A percentile compares a stretch with the other conserved stretches of the same genome.
Conservation (phyloP, 176 grass and related monocot species). For the bread wheat (Triticum aestivum) region DNA sequence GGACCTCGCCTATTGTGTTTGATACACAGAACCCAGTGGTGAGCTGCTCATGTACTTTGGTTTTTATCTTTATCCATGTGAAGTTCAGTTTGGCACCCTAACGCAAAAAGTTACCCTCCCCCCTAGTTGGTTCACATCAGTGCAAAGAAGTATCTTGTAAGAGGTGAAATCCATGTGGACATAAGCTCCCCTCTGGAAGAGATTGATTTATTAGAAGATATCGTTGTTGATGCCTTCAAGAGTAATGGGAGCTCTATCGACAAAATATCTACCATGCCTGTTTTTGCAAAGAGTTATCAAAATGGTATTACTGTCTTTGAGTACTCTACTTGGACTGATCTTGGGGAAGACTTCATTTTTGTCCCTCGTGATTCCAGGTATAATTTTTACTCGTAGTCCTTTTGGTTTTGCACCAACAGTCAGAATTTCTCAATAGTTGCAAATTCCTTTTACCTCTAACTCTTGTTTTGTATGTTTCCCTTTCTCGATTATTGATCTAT, state of each 20-base stretch:
- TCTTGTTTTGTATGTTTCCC: constrained; percentile 7
- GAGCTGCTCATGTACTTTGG: constrained; percentile 18
- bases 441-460: constrained; percentile 1
- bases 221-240: constrained; percentile 70
- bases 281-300: constrained; percentile 49
- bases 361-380: constrained; percentile 79
- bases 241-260: constrained; percentile 45
- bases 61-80: constrained; percentile 14
- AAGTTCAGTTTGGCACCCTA: constrained; percentile 21
- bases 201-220: constrained; percentile 60
- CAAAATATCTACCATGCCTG: constrained; percentile 54
- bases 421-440: background rate
- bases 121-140: constrained; percentile 71
- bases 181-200: constrained; percentile 42
- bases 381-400: background rate
- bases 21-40: constrained; percentile 64
- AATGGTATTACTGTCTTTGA: constrained; percentile 57
- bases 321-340: constrained; percentile 82
- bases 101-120: constrained; percentile 23
- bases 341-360: constrained; percentile 84
- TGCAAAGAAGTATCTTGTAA: constrained; percentile 91
- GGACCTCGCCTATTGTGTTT: constrained; percentile 56
- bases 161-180: constrained; percentile 82
- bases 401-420: background rate
- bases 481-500: constrained; percentile 21